phyloP scores from a whole-genome alignment of 163 green algal genomes.

The Smithsoniella earleae region DNA sequence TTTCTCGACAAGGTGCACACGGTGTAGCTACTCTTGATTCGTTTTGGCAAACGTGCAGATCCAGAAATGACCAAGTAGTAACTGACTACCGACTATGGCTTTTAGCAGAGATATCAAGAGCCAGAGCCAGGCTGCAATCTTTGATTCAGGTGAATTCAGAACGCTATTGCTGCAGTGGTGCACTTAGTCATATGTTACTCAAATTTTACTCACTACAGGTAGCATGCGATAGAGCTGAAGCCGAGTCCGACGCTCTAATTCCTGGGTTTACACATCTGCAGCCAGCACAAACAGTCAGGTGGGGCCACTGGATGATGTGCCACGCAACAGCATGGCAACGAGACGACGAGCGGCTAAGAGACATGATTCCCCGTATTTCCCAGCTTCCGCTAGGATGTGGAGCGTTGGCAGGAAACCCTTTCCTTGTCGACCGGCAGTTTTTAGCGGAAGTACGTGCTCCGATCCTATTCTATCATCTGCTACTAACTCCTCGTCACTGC shows the following conservation, averaged over 20 bases:
- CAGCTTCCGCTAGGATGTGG: conserved; percentile 87
- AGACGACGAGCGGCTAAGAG: conserved; percentile 75
- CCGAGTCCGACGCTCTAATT: conserved; percentile 90
- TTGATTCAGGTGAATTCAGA: too few species aligned
- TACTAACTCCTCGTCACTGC: too few species aligned
- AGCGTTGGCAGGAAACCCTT: conserved; percentile 93
- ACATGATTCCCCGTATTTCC: conserved; percentile 78
- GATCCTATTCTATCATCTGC: too few species aligned
- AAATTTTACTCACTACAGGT: too few species aligned
- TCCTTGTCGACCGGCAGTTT: conserved; percentile 84
- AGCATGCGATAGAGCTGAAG: conserved; percentile 65
- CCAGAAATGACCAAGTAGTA: conserved; percentile 56
- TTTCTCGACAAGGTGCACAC: too few species aligned
- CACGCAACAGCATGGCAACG: conserved; percentile 85
- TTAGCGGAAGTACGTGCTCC: conserved; percentile 68
- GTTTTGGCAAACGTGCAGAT: neutral
- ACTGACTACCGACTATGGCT: conserved; percentile 97
- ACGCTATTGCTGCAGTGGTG: too few species aligned
- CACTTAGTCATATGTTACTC: too few species aligned
- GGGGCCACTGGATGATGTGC: conserved; percentile 89
- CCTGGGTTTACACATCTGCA: conserved; percentile 97
- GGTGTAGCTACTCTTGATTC: neutral
- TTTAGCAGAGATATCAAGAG: conserved; percentile 50
- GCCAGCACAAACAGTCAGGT: conserved; percentile 85
- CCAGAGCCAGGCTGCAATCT: conserved; percentile 53